Evolutionary conservation across 495 filamentous ascomycete genomes (phyloP).

Genomic region (Penicillium pulvis): DNA sequence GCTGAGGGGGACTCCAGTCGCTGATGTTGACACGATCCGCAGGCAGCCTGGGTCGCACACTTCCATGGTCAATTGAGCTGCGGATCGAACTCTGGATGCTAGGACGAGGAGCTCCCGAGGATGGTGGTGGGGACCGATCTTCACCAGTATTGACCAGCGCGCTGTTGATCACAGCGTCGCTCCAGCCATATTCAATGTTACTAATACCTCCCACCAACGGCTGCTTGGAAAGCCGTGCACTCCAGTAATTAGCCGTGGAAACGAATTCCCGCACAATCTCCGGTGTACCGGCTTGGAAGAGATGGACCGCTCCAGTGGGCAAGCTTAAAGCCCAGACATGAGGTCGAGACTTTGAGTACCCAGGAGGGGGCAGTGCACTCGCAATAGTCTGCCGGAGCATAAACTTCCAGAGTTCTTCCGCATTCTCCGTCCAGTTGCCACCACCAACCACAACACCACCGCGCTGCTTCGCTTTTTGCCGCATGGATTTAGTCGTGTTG

Average conservation of each 20-base stretch:
- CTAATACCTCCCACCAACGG: constrained; percentile 89
- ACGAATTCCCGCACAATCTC: constrained; percentile 96
- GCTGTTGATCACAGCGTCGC: constrained; percentile 81
- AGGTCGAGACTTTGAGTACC: constrained; percentile 86
- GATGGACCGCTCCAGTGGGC: constrained; percentile 89
- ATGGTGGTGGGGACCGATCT: constrained; percentile 42
- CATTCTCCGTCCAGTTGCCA: constrained; percentile 96
- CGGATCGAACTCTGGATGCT: constrained; percentile 73
- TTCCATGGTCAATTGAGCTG: constrained; percentile 69
- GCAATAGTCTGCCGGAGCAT: constrained; percentile 90
- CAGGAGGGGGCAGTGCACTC: constrained; percentile 83
- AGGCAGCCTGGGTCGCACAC: constrained; percentile 67
- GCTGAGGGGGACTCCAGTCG: constrained; percentile 92
- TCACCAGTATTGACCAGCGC: constrained; percentile 58
- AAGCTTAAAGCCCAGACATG: constrained; percentile 96
- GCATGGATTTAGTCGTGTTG: constrained; percentile 69
- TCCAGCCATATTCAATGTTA: constrained; percentile 98
- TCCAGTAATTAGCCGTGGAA: constrained; percentile 96
- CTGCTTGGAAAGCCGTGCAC: constrained; percentile 87
- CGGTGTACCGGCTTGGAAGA: constrained; percentile 95
- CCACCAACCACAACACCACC: constrained; percentile 79
- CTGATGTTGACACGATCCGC: constrained; percentile 84
- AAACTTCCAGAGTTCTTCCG: constrained; percentile 83
- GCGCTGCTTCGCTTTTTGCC: constrained; percentile 64
- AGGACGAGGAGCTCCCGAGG: constrained; percentile 48